A percentile compares a stretch with the other conserved stretches of the same genome.
phyloP scores from a whole-genome alignment of 2,329 filamentous ascomycete genomes.

The Alternaria solani region DNA sequence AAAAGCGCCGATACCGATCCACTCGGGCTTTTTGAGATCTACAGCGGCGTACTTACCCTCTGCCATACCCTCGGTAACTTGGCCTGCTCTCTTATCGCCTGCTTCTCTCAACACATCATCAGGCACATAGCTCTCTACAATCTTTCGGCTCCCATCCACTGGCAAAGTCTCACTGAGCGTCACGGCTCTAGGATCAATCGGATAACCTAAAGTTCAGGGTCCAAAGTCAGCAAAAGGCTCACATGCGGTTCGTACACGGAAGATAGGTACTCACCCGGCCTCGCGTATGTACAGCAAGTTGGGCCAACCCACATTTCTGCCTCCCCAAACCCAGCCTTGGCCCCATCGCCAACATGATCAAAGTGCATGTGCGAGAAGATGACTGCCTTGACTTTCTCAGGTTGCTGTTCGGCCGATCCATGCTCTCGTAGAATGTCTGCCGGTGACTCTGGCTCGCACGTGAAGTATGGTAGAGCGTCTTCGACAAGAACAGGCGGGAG shows the following conservation, averaged over 20 bases:
- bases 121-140: slow-evolving; percentile 44
- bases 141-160: slow-evolving; percentile 53
- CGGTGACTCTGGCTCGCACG: slow-evolving; percentile 42
- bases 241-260: neutral
- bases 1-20: slow-evolving; percentile 53
- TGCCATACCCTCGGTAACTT: slow-evolving; percentile 30
- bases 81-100: slow-evolving; percentile 36
- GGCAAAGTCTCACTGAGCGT: slow-evolving; percentile 55
- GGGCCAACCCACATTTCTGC: slow-evolving; percentile 53
- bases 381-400: slow-evolving; percentile 52
- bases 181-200: slow-evolving; percentile 28
- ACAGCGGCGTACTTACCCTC: slow-evolving; percentile 42
- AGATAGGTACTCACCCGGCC: slow-evolving; percentile 21
- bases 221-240: neutral
- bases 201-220: slow-evolving; percentile 23
- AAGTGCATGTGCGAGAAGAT: slow-evolving; percentile 53
- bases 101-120: slow-evolving; percentile 38
- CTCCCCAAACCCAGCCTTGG: slow-evolving; percentile 44
- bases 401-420: slow-evolving; percentile 39
- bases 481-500: slow-evolving; percentile 53
- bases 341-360: slow-evolving; percentile 53
- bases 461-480: slow-evolving; percentile 52
- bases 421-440: slow-evolving; percentile 39
- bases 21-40: slow-evolving; percentile 38
- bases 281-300: slow-evolving; percentile 42